A percentile compares a stretch with the other conserved stretches of the same genome.
These are phyloP conservation scores for Piper longum DNA, from an alignment of 164 flowering plant species.

Conservation along the genomic window DNA sequence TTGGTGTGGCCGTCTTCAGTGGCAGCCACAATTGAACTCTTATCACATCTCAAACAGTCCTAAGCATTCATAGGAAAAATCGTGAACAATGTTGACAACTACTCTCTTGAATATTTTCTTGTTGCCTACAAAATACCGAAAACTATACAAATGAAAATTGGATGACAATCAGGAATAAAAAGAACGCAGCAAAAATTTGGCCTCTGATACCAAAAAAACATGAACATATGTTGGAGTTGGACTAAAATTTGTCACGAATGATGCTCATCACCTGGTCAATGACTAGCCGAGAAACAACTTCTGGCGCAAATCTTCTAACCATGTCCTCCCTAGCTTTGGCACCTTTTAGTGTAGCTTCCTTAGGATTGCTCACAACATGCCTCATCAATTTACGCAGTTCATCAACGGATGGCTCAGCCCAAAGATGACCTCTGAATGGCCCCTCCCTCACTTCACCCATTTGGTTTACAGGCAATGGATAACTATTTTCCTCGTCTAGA, in stretches of 20 bases:
- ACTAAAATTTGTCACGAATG: constrained; percentile 1
- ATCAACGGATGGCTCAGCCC: constrained; percentile 70
- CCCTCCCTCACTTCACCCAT: constrained; percentile 63
- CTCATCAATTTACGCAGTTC: constrained; percentile 44
- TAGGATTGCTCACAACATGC: constrained; percentile 31
- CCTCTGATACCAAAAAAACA: too few species aligned
- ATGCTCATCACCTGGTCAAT: constrained; percentile 23
- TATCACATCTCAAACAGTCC: too few species aligned
- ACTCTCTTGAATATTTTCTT: too few species aligned
- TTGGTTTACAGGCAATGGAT: constrained; percentile 42
- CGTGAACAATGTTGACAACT: too few species aligned
- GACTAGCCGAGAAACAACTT: constrained; percentile 47
- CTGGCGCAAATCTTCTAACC: constrained; percentile 48
- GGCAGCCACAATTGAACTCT: too few species aligned
- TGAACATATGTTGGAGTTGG: neutral
- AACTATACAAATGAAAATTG: too few species aligned
- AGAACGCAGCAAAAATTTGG: too few species aligned
- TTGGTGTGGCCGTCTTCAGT: too few species aligned
- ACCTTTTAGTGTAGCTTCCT: constrained; percentile 43
- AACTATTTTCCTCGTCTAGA: constrained; percentile 48
- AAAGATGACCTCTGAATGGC: constrained; percentile 61
- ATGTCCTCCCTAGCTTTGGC: constrained; percentile 50
- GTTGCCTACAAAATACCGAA: too few species aligned
- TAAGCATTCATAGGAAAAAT: too few species aligned
- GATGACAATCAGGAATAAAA: too few species aligned